Conservation (phyloP, 805 yeast species). For the Suhomyces xylopsoci region DNA sequence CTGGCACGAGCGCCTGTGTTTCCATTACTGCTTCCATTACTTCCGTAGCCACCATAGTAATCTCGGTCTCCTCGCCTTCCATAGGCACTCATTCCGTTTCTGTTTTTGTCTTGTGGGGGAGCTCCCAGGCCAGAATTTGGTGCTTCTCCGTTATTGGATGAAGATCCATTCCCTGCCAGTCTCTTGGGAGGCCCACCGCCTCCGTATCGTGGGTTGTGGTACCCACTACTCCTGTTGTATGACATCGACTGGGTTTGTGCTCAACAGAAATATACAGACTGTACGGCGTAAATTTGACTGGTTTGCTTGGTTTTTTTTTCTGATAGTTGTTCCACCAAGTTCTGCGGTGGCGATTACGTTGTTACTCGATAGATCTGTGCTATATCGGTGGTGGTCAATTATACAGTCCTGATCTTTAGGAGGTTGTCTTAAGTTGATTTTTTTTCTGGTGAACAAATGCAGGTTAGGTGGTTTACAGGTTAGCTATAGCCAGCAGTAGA, state of each 20-base stretch:
- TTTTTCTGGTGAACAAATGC: constrained; percentile 1
- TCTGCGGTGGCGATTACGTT: neutral
- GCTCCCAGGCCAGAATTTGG: neutral
- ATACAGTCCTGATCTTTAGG: neutral
- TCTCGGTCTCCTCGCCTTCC: constrained; percentile 11
- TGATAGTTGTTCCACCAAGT: neutral
- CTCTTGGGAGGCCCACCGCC: constrained; percentile 7
- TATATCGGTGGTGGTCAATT: neutral
- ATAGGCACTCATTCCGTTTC: neutral
- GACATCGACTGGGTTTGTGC: constrained; percentile 9
- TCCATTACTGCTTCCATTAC: neutral
- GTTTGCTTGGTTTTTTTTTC: neutral
- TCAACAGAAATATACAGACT: neutral
- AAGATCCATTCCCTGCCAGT: constrained; percentile 1
- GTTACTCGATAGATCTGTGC: neutral
- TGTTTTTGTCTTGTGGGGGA: neutral
- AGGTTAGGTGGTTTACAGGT: neutral
- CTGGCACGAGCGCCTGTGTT: neutral
- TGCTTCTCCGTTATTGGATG: neutral
- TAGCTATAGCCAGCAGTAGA: neutral
- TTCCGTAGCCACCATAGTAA: constrained; percentile 13
- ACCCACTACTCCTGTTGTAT: constrained; percentile 12
- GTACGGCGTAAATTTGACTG: neutral
- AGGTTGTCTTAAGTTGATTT: neutral
- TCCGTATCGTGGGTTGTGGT: constrained; percentile 13